Conservation (phyloP, 2,329 filamentous ascomycete genomes). For the Coniella lustricola region DNA sequence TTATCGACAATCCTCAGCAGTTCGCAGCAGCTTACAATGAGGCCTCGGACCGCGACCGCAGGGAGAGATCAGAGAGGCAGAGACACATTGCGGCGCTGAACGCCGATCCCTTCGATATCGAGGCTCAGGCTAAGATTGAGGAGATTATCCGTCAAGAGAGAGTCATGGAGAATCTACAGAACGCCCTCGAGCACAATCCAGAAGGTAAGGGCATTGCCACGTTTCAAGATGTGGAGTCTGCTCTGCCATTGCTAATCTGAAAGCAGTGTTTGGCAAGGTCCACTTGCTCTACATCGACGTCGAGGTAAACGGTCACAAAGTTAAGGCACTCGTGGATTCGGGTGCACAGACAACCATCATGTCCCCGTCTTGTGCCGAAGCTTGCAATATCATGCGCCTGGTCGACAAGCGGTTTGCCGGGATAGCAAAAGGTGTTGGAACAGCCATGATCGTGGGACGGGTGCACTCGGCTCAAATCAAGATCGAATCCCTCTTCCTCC, state of each 20-base stretch:
- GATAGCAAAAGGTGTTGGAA: conserved; percentile 88
- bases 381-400: conserved; percentile 91
- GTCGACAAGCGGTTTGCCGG: conserved; percentile 90
- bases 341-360: conserved; percentile 98
- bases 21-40: conserved; percentile 68
- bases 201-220: conserved; percentile 59
- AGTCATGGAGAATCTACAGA: conserved; percentile 92
- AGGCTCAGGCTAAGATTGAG: conserved; percentile 86
- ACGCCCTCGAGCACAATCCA: conserved; percentile 93
- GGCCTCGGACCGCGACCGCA: conserved; percentile 62
- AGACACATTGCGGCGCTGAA: conserved; percentile 80
- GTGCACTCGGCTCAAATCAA: conserved; percentile 94
- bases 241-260: conserved; percentile 11
- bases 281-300: conserved; percentile 96
- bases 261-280: conserved; percentile 80
- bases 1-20: conserved; percentile 65
- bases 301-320: conserved; percentile 83
- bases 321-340: conserved; percentile 96
- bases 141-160: conserved; percentile 94
- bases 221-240: not conserved
- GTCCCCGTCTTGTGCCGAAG: conserved; percentile 86
- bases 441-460: conserved; percentile 86
- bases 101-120: conserved; percentile 87
- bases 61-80: conserved; percentile 69
- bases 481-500: conserved; percentile 78